A percentile compares a stretch with the other conserved stretches of the same genome.
phyloP scores from a whole-genome alignment of 495 filamentous ascomycete genomes.

The Neurospora sp. region DNA sequence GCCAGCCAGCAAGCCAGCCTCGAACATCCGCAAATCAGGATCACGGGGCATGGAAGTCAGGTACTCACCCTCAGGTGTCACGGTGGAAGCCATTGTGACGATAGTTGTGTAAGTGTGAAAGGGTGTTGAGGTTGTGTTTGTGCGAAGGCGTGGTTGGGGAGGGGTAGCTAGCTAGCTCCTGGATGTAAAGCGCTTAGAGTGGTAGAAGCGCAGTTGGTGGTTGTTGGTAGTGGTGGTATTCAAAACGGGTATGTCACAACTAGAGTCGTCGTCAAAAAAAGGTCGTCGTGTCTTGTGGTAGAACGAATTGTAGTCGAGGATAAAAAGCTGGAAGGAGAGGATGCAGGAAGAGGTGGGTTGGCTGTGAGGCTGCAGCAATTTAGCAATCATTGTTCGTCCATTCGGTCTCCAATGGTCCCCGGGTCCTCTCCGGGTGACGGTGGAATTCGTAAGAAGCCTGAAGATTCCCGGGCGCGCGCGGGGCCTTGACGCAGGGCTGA shows the following conservation, averaged over 20 bases:
- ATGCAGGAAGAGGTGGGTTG: background rate
- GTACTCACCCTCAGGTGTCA: constrained; percentile 25
- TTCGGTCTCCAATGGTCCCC: background rate
- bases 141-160: constrained; percentile 3
- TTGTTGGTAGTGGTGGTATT: background rate
- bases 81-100: constrained; percentile 16
- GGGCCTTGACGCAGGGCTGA: constrained; percentile 8
- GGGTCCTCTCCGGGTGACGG: constrained; percentile 9
- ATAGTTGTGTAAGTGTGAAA: background rate
- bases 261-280: background rate
- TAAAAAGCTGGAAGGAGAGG: background rate
- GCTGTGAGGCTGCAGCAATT: constrained; percentile 18
- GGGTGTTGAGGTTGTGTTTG: background rate
- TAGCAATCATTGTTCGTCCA: constrained; percentile 9
- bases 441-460: constrained; percentile 29
- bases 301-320: background rate
- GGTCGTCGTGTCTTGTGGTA: background rate
- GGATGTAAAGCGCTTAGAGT: constrained; percentile 1
- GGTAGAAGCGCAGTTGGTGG: background rate
- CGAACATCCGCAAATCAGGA: background rate
- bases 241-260: background rate
- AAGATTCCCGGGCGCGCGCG: constrained; percentile 18
- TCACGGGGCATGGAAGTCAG: background rate
- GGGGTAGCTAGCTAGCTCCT: constrained; percentile 18
- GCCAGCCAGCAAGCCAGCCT: background rate